Conservation (phyloP, 768 basidiomycete species). For the Boletellus emodensis region DNA sequence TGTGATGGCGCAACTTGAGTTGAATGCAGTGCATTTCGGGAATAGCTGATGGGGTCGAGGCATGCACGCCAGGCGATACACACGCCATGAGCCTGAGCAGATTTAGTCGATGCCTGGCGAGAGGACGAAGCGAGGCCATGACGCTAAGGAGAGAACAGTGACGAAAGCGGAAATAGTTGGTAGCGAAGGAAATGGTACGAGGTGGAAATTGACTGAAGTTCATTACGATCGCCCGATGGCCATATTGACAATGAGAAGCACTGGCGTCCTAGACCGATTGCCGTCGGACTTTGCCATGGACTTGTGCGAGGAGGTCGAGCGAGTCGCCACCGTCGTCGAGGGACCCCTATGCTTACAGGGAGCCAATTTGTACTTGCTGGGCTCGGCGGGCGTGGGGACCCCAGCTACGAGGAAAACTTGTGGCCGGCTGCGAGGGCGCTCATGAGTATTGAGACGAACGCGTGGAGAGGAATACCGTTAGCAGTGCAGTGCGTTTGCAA, state of each 20-base stretch:
- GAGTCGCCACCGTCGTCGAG: neutral
- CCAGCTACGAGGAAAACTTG: slow-evolving; percentile 23
- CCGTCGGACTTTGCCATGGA: slow-evolving; percentile 6
- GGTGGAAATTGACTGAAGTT: slow-evolving; percentile 2
- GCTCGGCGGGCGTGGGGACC: slow-evolving; percentile 5
- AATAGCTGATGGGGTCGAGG: slow-evolving; percentile 10
- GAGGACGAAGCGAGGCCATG: slow-evolving; percentile 24
- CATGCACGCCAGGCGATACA: slow-evolving; percentile 23
- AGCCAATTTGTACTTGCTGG: slow-evolving; percentile 2
- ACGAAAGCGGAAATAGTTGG: slow-evolving; percentile 9
- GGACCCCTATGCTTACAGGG: slow-evolving; percentile 1
- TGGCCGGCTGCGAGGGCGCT: slow-evolving; percentile 18
- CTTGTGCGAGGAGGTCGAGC: neutral
- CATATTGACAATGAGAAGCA: slow-evolving; percentile 2
- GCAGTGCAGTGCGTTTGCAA: slow-evolving; percentile 16
- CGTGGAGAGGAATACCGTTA: slow-evolving; percentile 12
- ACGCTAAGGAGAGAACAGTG: neutral
- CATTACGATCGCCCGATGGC: slow-evolving; percentile 3
- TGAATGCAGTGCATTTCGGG: slow-evolving; percentile 16
- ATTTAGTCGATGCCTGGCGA: slow-evolving; percentile 14
- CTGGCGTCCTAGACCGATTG: neutral
- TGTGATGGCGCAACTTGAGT: slow-evolving; percentile 23
- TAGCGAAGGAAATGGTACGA: slow-evolving; percentile 2
- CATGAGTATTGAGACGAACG: slow-evolving; percentile 12
- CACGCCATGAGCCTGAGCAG: slow-evolving; percentile 18